Percentiles rank a stretch among this genome's conserved stretches.
phyloP scores from a whole-genome alignment of 2,329 filamentous ascomycete species.

The Diplodia intermedia region DNA sequence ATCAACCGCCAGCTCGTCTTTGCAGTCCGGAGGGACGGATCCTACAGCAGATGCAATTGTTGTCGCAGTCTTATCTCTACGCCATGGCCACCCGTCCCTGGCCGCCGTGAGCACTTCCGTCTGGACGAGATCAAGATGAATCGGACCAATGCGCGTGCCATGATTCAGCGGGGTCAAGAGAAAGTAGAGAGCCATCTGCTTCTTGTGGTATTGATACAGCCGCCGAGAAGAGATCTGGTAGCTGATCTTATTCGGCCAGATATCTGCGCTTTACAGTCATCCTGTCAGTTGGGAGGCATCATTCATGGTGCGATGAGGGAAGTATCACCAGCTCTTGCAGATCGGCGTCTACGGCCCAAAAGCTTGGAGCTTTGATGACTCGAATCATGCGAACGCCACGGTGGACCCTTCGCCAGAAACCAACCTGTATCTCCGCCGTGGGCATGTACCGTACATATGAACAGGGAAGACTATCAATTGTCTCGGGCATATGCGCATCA shows the following conservation, averaged over 20 bases:
- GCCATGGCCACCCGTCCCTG: not conserved
- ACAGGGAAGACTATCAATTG: not conserved
- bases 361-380: not conserved
- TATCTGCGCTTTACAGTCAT: not conserved
- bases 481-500: not conserved
- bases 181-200: not conserved
- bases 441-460: not conserved
- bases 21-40: not conserved
- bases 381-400: not conserved
- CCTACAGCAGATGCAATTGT: not conserved
- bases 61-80: not conserved
- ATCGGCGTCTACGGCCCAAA: not conserved
- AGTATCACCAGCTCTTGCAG: not conserved
- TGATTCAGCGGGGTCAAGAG: not conserved
- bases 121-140: not conserved
- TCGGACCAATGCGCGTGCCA: not conserved
- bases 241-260: not conserved
- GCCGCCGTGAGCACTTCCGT: not conserved
- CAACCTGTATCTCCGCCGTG: not conserved
- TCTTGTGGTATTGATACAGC: not conserved
- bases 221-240: not conserved
- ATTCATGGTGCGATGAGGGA: not conserved
- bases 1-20: not conserved
- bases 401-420: not conserved
- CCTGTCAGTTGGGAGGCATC: not conserved